Base-by-base conservation (phyloP, 176 grass and related monocot species). In the Oryza glumipatula region DNA sequence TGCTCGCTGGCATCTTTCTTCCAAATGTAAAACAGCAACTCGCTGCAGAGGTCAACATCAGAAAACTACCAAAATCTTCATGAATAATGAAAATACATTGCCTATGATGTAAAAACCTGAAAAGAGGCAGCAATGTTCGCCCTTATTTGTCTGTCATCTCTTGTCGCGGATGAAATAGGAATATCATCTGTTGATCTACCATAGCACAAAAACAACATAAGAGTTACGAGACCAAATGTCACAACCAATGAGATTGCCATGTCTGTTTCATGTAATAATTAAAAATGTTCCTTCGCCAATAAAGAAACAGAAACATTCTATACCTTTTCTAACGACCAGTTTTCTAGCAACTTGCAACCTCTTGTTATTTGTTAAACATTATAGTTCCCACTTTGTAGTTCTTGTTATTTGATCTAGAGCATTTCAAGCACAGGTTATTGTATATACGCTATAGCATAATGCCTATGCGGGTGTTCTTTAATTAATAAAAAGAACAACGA, bases 71-170 rank as follows among this genome's bases (percentile, higher is more conserved):
- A 23, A 63, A 80, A 77, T 79, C 35, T 35, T 26, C 26, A 32
- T 41, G 21, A 72, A 30, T 11, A 82, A 86, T 47, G 8, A 81
- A 58, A 15, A 24, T 70, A 67, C 14, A 68, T 54, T 22, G 49
- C 60, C 65, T 12, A 51, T 44, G 48, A 33, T 68, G 67, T 36
- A 52, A 39, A 94, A 94, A 98, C 96, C 93, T 98, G 96, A 72
- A 98, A 98, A 86, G 96, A 92, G n/a, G 96, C 93, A 83, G 93
- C 96, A 90, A 98, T 88, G 85, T 98, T 76, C 22, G 93, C 93
- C 81, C 93, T 93, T 67, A 74, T 73, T 78, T 80, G 86, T 77
- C 87, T 92, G 63, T 95, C 93, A 49, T 98, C 87, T 51, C 70
- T 72, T 79, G 82, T 87, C 19, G 91, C 89, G 74, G 89, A 86